Base-by-base conservation (phyloP, 345 rosid species). In the Sisymbrium altissimum region DNA sequence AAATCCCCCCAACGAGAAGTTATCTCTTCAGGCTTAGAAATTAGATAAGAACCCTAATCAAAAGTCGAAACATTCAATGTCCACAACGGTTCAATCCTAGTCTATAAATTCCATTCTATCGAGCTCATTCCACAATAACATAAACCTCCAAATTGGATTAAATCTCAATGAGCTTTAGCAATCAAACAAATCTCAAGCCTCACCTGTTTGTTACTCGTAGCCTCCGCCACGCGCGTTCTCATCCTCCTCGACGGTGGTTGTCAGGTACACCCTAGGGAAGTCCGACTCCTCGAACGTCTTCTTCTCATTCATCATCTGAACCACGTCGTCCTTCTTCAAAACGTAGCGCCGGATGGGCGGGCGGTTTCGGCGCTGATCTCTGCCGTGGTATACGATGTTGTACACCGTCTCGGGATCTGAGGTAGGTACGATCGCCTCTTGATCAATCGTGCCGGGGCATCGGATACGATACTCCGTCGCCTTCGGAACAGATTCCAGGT, bases 311-410 rank as follows among this genome's bases (percentile, higher is more conserved):
- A 87, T 85, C 93, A 89, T 85, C 80, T 78, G 84, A 81, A 70
- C 88, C 36, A 83, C 96, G 55, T 95, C 89, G 10, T 83, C 82
- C 81, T 95, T 95, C 83, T 78, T 89, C 80, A 87, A 72, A 50
- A 87, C n/a, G 64, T 89, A 84, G 27, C 88, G 86, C 43, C 88
- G 85, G 75, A 89, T 79, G 52, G 88, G 87, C 2, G 96, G 96
- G 4, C 97, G 93, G 83, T 91, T 88, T 19, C 99, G 86, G 76
- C 97, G 93, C 86, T 86, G 97, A 68, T 95, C 97, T 29, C 97
- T 81, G 36, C 57, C 11, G 69, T 78, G 88, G 78, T 92, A 90
- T 71, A 89, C 85, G 86, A 95, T 95, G 77, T 90, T 96, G 78
- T 69, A 95, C 9, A 95, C 99, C 13, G 86, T 89, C 52, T 92